These are phyloP conservation scores for Chaetothyriales sp. DNA, from an alignment of 2,329 filamentous ascomycete genomes.

Conservation along the genomic window DNA sequence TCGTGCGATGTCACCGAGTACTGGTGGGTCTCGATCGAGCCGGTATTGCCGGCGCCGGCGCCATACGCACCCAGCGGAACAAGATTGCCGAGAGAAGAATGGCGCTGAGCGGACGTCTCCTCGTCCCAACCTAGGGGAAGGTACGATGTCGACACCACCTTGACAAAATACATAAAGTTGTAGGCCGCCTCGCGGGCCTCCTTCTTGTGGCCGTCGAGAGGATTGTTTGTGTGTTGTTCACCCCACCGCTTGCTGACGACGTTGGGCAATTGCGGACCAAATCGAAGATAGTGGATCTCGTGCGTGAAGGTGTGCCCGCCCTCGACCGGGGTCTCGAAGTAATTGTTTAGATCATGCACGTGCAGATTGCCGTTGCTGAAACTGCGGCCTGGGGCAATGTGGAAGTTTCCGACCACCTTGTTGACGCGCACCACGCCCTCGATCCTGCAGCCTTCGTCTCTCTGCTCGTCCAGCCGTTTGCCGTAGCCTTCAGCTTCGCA, in stretches of 20 bases:
- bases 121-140: constrained; percentile 80
- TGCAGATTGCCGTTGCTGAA: constrained; percentile 97
- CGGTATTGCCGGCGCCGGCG: constrained; percentile 49
- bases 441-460: constrained; percentile 84
- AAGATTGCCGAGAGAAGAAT: constrained; percentile 35
- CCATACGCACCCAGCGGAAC: constrained; percentile 57
- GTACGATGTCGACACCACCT: constrained; percentile 93
- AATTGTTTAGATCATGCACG: constrained; percentile 93
- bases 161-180: constrained; percentile 99
- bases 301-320: constrained; percentile 78
- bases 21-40: constrained; percentile 92
- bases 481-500: constrained; percentile 89
- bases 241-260: constrained; percentile 61
- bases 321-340: constrained; percentile 59
- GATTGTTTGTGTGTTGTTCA: constrained; percentile 74
- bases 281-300: constrained; percentile 74
- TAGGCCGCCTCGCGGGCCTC: constrained; percentile 65
- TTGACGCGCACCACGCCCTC: constrained; percentile 88
- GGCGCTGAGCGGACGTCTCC: constrained; percentile 29
- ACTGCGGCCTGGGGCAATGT: constrained; percentile 87
- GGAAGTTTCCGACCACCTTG: constrained; percentile 98
- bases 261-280: constrained; percentile 80
- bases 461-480: constrained; percentile 74
- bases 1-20: constrained; percentile 97
- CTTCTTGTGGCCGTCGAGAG: constrained; percentile 69